phyloP scores from a whole-genome alignment of 495 filamentous ascomycete species.

The Hypomontagnella monticulosa region DNA sequence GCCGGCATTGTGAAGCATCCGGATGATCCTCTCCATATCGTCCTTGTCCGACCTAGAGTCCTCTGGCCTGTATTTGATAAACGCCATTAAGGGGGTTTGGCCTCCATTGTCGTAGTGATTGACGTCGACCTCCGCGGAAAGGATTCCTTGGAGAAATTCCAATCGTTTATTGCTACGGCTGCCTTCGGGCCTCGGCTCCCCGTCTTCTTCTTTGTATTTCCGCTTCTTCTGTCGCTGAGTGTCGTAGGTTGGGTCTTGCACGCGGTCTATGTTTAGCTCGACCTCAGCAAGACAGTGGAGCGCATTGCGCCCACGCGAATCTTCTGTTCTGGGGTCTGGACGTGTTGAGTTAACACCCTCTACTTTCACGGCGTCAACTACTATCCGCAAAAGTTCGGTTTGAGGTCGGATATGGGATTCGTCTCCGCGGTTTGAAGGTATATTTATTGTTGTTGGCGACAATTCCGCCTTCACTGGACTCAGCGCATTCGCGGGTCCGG shows the following conservation, averaged over 20 bases:
- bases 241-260: constrained; percentile 14
- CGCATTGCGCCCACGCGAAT: constrained; percentile 57
- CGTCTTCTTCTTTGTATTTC: constrained; percentile 41
- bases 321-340: constrained; percentile 47
- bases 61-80: constrained; percentile 53
- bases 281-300: constrained; percentile 62
- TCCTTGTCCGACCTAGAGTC: constrained; percentile 47
- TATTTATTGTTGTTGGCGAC: constrained; percentile 10
- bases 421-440: constrained; percentile 11
- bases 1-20: constrained; percentile 46
- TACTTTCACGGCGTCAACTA: constrained; percentile 34
- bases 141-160: constrained; percentile 47
- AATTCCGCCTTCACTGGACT: background rate
- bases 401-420: constrained; percentile 40
- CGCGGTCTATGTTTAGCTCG: constrained; percentile 24
- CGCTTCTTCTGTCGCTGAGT: constrained; percentile 34
- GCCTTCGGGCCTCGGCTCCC: constrained; percentile 12
- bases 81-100: constrained; percentile 58
- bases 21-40: constrained; percentile 50
- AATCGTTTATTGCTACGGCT: constrained; percentile 45
- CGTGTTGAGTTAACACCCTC: constrained; percentile 41
- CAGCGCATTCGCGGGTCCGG: constrained; percentile 15
- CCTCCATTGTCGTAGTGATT: constrained; percentile 57
- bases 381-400: constrained; percentile 49
- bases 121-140: constrained; percentile 49